Conservation (phyloP, 1,284 basidiomycete genomes). For the Fereydounia khargensis region DNA sequence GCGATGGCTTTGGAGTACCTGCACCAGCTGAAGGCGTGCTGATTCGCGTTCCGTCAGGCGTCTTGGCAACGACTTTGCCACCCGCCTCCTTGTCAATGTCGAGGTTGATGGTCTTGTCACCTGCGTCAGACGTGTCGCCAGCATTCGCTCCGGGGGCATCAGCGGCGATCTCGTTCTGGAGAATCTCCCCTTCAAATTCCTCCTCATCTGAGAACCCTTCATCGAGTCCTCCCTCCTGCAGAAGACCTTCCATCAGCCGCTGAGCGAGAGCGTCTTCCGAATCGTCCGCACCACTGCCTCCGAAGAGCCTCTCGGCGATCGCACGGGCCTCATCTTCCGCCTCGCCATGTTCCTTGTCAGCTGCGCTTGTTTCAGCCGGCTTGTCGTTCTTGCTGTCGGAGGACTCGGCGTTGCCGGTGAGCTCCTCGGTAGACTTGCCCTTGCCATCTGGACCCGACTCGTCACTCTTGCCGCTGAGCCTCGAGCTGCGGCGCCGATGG, state of each 20-base stretch:
- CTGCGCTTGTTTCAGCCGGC: constrained; percentile 3
- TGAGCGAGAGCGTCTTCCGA: constrained; percentile 40
- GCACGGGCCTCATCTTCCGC: constrained; percentile 25
- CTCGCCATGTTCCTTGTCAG: constrained; percentile 5
- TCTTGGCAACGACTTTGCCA: constrained; percentile 83
- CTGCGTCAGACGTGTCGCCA: constrained; percentile 9
- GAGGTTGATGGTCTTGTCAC: constrained; percentile 46
- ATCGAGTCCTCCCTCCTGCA: constrained; percentile 37
- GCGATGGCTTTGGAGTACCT: constrained; percentile 18
- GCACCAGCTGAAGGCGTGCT: constrained; percentile 70
- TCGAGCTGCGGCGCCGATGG: constrained; percentile 71
- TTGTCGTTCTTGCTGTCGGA: constrained; percentile 3
- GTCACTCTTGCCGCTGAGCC: constrained; percentile 61
- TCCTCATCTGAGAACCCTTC: constrained; percentile 38
- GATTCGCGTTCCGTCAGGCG: constrained; percentile 89
- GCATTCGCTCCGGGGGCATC: constrained; percentile 14
- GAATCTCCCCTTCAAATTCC: constrained; percentile 47
- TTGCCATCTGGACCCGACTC: constrained; percentile 10
- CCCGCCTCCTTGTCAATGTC: constrained; percentile 41
- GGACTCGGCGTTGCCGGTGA: constrained; percentile 1
- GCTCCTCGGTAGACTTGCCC: not conserved
- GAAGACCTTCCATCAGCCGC: constrained; percentile 37
- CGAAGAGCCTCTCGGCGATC: constrained; percentile 15
- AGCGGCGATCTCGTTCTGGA: constrained; percentile 36
- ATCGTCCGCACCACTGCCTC: constrained; percentile 16